Base-by-base conservation (phyloP, 2,329 filamentous ascomycete genomes). In the Fonsecaea pugnacius region DNA sequence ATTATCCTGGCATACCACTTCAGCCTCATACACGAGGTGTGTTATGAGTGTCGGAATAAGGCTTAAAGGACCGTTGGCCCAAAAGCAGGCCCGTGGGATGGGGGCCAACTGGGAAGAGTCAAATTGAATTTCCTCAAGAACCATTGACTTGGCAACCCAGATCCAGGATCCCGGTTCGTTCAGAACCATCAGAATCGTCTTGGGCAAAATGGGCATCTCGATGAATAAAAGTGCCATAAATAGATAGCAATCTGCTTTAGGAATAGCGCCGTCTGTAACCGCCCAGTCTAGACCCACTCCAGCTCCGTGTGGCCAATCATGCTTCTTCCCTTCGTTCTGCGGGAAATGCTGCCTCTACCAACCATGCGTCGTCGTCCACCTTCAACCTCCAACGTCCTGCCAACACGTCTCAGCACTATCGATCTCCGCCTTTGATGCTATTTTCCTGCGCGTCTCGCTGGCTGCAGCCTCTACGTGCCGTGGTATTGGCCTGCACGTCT, bases 381-480 rank as follows among this genome's bases (percentile, higher is more conserved):
- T 51, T 55, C 51, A 50, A 54, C 58, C 54, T 62, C 62, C 40
- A 62, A 62, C 54, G 27, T 58, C 54, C 55, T 60, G 59, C 54
- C 59, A 62, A 63, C 62, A 65, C 59, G 58, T 67, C 65, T 61
- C 58, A 46, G 58, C 54, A 54, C 62, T 65, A 65, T 67, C 54
- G 59, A 65, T 46, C n/a, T 21, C 60, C 32, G 48, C 50, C 50
- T 32, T 43, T 59, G 48, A 62, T 64, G 38, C 62, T 58, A 63
- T 65, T 65, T 65, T 64, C 18, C 62, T 61, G 57, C 58, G 62
- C 65, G 55, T 67, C 55, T 67, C 62, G 65, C 62, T 55, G 62
- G 62, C 33, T 54, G 59, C 55, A 63, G 33, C 32, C 56, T 36
- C 27, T 18, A 36, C 12, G 30, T 32, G 58, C 48, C 27, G 14